Evolutionary conservation across 192 early-diverging fungal genomes (phyloP), one percentile per base, ranked within the genome.

Genomic region (Coemansia sp.): DNA sequence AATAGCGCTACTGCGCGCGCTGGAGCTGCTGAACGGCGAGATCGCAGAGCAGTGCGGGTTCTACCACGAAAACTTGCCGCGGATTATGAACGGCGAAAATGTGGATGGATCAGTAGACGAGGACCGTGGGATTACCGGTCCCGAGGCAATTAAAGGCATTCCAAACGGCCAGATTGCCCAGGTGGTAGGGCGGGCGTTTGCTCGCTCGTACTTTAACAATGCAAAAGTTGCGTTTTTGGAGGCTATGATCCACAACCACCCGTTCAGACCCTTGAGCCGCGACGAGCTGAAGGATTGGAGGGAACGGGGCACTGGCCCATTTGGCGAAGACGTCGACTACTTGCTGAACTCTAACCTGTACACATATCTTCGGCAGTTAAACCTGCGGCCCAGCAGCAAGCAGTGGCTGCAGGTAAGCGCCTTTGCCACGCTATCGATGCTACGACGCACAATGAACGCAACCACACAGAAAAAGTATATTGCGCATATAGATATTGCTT

Each of bases 181-280:
- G 23, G 61, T 57, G 1, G 64, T 71, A 3, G 77, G 77, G 4
- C 69, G 61, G 35, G 62, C 71, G 35, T 80, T 80, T 71, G 77
- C 77, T 3, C 77, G 58, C 8, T 52, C 61, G 41, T 70, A 70
- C 39, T 80, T 80, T 60, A 29, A 56, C 47, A 49, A 58, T 11
- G 56, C 48, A 25, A 66, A 68, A 23, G 19, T 37, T 14, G 43
- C 49, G 27, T 71, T 71, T 50, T 47, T 80, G 39, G 62, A 71
- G 52, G 77, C 77, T n/a, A 74, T 80, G 71, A 37, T 80, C 54
- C 64, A 70, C 61, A 68, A 80, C 53, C 77, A 80, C 53, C 77
- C 77, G 37, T 80, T 80, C 61, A 59, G 77, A 41, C 77, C 77
- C 9, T 47, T 80, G 10, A 51, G 50, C 17, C 77, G 77, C 54